These are phyloP conservation scores for Theobroma cacao DNA, from an alignment of 345 rosid species.

Conservation along the genomic window DNA sequence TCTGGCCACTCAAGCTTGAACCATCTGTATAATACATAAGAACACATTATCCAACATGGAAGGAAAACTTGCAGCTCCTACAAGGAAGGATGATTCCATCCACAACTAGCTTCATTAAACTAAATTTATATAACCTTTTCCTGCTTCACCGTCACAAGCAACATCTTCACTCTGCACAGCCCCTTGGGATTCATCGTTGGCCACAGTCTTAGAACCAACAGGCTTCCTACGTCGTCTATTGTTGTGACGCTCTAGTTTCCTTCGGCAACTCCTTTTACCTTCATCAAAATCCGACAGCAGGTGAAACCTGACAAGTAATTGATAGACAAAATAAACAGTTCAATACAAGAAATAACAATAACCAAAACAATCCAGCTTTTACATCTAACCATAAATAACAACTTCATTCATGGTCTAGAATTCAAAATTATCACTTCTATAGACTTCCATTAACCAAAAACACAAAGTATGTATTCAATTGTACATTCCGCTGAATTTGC, in stretches of 20 bases:
- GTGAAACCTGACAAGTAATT: slow-evolving; percentile 65
- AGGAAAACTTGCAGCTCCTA: background rate
- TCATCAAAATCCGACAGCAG: slow-evolving; percentile 83
- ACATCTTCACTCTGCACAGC: slow-evolving; percentile 38
- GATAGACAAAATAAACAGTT: background rate
- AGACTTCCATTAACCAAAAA: background rate
- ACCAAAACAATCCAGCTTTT: background rate
- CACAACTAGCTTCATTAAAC: background rate
- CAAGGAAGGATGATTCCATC: background rate
- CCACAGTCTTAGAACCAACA: slow-evolving; percentile 33
- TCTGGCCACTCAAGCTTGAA: slow-evolving; percentile 42
- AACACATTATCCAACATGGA: background rate
- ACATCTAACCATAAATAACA: background rate
- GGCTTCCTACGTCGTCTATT: slow-evolving; percentile 74
- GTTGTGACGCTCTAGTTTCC: slow-evolving; percentile 94
- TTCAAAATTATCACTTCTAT: background rate
- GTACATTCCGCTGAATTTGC: background rate
- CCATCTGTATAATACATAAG: slow-evolving; percentile 35
- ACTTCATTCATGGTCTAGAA: background rate
- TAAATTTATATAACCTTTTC: slow-evolving; percentile 47
- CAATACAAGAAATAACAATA: background rate
- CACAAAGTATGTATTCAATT: background rate
- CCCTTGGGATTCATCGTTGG: slow-evolving; percentile 40
- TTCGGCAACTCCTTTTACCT: slow-evolving; percentile 87
- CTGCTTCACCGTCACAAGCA: slow-evolving; percentile 53